These are phyloP conservation scores for Sphaerulina musiva DNA, from an alignment of 2,329 filamentous ascomycete genomes.

Conservation along the genomic window DNA sequence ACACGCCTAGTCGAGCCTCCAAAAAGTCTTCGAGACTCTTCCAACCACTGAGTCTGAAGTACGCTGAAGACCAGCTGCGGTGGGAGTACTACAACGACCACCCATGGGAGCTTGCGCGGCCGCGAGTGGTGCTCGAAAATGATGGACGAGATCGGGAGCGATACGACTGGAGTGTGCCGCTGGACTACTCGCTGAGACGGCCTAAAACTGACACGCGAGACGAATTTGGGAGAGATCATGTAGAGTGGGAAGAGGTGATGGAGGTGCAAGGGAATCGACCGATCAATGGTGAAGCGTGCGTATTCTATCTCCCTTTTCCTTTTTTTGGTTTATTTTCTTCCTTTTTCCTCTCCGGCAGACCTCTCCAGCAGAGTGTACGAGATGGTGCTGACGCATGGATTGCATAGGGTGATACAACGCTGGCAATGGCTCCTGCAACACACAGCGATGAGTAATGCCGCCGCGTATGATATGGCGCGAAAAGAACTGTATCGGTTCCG, in stretches of 20 bases:
- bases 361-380: too few species aligned
- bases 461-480: constrained; percentile 80
- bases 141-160: constrained; percentile 73
- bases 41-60: constrained; percentile 68
- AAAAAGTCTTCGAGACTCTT: constrained; percentile 73
- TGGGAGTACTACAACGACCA: constrained; percentile 84
- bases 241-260: constrained; percentile 30
- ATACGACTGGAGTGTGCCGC: constrained; percentile 65
- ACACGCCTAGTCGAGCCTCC: constrained; percentile 40
- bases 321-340: too few species aligned
- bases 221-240: constrained; percentile 42
- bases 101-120: constrained; percentile 92
- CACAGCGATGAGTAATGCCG: constrained; percentile 36
- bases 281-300: constrained; percentile 56
- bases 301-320: background rate
- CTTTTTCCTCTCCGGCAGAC: too few species aligned
- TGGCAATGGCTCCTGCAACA: constrained; percentile 74
- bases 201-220: constrained; percentile 15
- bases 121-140: constrained; percentile 74
- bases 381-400: background rate
- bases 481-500: constrained; percentile 85
- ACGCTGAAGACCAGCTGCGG: constrained; percentile 77
- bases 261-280: constrained; percentile 67
- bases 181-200: constrained; percentile 23
- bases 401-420: constrained; percentile 75